Conservation (phyloP, 108 stramenopile species). For the Cyclotella distinguenda region DNA sequence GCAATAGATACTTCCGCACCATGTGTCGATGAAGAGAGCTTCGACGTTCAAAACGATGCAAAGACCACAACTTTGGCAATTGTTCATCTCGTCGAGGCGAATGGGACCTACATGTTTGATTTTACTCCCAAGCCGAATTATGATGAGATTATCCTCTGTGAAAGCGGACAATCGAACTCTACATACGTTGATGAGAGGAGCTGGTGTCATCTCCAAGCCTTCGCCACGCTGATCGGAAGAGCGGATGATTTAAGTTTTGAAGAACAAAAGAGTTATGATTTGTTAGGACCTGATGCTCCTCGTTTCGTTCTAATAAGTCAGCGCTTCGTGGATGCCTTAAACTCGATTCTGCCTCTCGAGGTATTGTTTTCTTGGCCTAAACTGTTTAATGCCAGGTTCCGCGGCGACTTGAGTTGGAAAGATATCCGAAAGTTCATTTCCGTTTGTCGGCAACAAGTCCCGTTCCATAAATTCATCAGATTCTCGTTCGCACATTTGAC, state of each 20-base stretch:
- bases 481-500: neutral
- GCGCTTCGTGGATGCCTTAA: neutral
- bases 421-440: neutral
- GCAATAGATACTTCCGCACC: neutral
- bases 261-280: slow-evolving; percentile 1
- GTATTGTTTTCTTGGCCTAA: slow-evolving; percentile 4
- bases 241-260: neutral
- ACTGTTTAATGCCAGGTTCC: neutral
- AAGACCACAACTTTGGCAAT: neutral
- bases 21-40: neutral
- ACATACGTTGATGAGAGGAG: slow-evolving; percentile 5
- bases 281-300: neutral
- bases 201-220: slow-evolving; percentile 7
- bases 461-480: neutral
- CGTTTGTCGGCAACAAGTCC: neutral
- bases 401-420: slow-evolving; percentile 5
- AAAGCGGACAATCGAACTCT: neutral
- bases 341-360: neutral
- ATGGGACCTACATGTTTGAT: neutral
- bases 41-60: neutral
- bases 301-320: neutral
- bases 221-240: slow-evolving; percentile 1
- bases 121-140: neutral
- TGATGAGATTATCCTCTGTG: neutral
- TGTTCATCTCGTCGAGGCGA: neutral